Conservation (phyloP, 202 grass and related monocot genomes). For the Elaeis oleifera region DNA sequence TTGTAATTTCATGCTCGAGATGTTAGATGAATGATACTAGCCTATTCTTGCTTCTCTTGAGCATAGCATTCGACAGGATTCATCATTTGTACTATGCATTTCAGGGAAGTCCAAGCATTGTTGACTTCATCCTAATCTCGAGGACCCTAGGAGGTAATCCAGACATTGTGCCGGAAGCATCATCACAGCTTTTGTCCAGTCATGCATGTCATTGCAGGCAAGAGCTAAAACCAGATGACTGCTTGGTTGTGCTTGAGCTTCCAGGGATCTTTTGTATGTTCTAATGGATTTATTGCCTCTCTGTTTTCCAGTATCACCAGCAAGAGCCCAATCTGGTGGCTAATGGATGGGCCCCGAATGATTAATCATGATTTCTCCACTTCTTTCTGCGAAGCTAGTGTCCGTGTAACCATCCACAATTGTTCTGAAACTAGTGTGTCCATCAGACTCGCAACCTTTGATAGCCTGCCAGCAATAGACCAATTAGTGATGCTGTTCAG, state of each 20-base stretch:
- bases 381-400: constrained; percentile 55
- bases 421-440: constrained; percentile 32
- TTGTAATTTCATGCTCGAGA: no score
- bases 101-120: constrained; percentile 52
- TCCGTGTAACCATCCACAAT: constrained; percentile 61
- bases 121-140: constrained; percentile 90
- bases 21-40: no score
- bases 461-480: constrained; percentile 37
- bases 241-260: neutral
- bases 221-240: constrained; percentile 37
- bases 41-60: no score
- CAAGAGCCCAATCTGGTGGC: constrained; percentile 63
- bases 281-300: constrained; percentile 16
- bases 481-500: constrained; percentile 32
- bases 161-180: constrained; percentile 27
- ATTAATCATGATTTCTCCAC: constrained; percentile 75
- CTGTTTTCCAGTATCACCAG: constrained; percentile 43
- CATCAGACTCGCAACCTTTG: constrained; percentile 49
- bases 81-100: neutral
- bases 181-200: constrained; percentile 43
- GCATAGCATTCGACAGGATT: no score
- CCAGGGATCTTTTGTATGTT: neutral
- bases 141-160: constrained; percentile 39
- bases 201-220: constrained; percentile 88
- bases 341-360: constrained; percentile 61